Conservation (phyloP, 2,329 filamentous ascomycete species). For the Cladophialophora chaetospira region DNA sequence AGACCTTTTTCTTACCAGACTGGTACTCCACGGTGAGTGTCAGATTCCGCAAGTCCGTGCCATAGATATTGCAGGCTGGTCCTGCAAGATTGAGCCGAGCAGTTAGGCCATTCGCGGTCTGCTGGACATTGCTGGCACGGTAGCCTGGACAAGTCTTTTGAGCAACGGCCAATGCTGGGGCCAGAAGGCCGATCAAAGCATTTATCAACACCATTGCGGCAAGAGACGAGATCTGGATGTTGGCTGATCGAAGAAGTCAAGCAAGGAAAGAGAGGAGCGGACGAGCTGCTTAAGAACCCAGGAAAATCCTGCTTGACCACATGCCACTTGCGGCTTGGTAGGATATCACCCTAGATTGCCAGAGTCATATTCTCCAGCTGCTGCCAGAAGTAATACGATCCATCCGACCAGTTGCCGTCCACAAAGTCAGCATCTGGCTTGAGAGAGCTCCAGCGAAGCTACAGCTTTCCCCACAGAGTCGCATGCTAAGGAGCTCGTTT, state of each 20-base stretch:
- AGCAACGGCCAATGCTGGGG: constrained; percentile 2
- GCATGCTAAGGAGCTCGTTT: not conserved
- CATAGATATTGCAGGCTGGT: constrained; percentile 62
- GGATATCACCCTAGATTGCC: not conserved
- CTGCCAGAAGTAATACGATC: not conserved
- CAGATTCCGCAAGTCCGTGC: constrained; percentile 58
- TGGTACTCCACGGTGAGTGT: constrained; percentile 64
- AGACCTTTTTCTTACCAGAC: constrained; percentile 47
- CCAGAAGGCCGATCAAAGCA: constrained; percentile 2
- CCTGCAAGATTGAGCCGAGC: constrained; percentile 73
- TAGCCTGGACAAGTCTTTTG: constrained; percentile 42
- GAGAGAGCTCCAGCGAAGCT: not conserved
- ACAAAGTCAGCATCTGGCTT: constrained; percentile 1
- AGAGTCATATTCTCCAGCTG: not conserved
- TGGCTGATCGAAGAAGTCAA: not conserved
- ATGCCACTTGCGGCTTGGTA: not conserved
- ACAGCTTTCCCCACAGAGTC: constrained; percentile 11
- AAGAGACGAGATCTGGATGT: not conserved
- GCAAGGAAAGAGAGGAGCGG: not conserved
- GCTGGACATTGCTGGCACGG: constrained; percentile 40
- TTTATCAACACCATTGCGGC: constrained; percentile 7
- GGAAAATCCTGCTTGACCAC: constrained; percentile 6
- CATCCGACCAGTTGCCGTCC: constrained; percentile 1
- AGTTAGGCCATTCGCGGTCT: constrained; percentile 55
- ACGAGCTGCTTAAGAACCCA: constrained; percentile 1